phyloP scores from a whole-genome alignment of 805 yeast species.

The Yamadazyma tumulicola region DNA sequence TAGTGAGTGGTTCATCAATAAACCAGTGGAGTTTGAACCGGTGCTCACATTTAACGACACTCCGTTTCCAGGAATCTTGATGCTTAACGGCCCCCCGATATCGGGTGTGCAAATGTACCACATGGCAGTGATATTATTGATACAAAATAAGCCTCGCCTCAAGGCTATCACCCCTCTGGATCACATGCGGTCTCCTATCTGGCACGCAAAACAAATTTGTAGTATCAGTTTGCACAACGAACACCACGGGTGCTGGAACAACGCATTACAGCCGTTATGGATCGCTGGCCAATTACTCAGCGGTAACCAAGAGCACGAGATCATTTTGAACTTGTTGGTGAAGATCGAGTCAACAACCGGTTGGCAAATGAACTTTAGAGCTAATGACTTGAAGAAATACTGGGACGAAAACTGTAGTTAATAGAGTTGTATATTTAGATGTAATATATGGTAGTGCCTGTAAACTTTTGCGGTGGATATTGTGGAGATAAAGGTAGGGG shows the following conservation, averaged over 20 bases:
- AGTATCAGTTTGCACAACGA: slow-evolving; percentile 29
- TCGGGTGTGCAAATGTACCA: slow-evolving; percentile 38
- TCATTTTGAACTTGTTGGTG: slow-evolving; percentile 16
- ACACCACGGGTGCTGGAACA: slow-evolving; percentile 25
- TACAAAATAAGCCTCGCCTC: slow-evolving; percentile 38
- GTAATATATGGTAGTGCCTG: too few species aligned
- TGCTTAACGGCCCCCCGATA: slow-evolving; percentile 33
- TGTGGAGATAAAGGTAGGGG: too few species aligned
- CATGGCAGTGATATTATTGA: slow-evolving; percentile 34
- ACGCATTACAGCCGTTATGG: slow-evolving; percentile 24
- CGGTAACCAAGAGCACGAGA: slow-evolving; percentile 21
- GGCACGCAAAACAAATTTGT: slow-evolving; percentile 40
- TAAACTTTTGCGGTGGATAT: too few species aligned
- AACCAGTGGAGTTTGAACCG: slow-evolving; percentile 34
- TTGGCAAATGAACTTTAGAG: slow-evolving; percentile 29
- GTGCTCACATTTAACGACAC: slow-evolving; percentile 24
- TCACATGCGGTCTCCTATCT: slow-evolving; percentile 24
- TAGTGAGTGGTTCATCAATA: slow-evolving; percentile 32
- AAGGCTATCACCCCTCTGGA: slow-evolving; percentile 20
- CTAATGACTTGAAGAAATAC: slow-evolving; percentile 21
- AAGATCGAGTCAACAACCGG: slow-evolving; percentile 26
- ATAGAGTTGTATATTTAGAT: background rate
- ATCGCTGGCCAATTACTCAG: slow-evolving; percentile 23
- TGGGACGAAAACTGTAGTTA: slow-evolving; percentile 15
- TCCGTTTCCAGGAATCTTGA: slow-evolving; percentile 37